Percentiles rank a stretch among this genome's conserved stretches.
Conservation (phyloP, 1,284 basidiomycete species). For the Blastosporella zonata region DNA sequence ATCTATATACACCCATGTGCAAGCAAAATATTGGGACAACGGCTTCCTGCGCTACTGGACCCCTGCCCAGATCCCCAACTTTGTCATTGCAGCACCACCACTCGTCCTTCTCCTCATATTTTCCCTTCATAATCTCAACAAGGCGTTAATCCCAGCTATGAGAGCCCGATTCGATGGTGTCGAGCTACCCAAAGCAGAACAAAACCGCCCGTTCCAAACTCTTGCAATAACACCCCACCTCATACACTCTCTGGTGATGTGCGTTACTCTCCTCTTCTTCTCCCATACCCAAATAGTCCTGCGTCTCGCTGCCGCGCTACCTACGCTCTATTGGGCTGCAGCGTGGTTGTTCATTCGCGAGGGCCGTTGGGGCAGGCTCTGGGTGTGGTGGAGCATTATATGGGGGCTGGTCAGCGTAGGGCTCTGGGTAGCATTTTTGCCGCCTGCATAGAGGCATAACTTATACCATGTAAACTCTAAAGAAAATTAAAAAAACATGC, state of each 20-base stretch:
- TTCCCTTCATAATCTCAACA: conserved; percentile 34
- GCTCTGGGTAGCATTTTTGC: conserved; percentile 85
- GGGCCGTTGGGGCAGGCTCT: conserved; percentile 45
- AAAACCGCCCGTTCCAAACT: conserved; percentile 30
- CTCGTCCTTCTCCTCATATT: conserved; percentile 52
- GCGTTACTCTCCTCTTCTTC: conserved; percentile 66
- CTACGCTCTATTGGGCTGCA: conserved; percentile 83
- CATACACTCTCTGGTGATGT: conserved; percentile 62
- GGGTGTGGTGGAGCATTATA: conserved; percentile 71
- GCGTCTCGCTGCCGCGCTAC: conserved; percentile 76
- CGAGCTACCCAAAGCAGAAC: background rate
- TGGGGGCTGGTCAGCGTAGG: conserved; percentile 78
- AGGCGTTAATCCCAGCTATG: conserved; percentile 19
- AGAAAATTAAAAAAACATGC: background rate
- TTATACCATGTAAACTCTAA: background rate
- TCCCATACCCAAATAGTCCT: conserved; percentile 92
- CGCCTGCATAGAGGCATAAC: conserved; percentile 66
- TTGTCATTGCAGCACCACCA: conserved; percentile 76
- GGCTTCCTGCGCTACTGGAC: conserved; percentile 91
- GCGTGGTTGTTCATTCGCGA: conserved; percentile 57
- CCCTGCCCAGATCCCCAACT: conserved; percentile 81
- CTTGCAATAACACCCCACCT: conserved; percentile 57
- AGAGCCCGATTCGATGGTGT: background rate
- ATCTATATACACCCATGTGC: conserved; percentile 81
- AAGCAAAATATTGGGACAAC: conserved; percentile 84